phyloP scores from a whole-genome alignment of 495 filamentous ascomycete species.

The Penicillium paradoxum region DNA sequence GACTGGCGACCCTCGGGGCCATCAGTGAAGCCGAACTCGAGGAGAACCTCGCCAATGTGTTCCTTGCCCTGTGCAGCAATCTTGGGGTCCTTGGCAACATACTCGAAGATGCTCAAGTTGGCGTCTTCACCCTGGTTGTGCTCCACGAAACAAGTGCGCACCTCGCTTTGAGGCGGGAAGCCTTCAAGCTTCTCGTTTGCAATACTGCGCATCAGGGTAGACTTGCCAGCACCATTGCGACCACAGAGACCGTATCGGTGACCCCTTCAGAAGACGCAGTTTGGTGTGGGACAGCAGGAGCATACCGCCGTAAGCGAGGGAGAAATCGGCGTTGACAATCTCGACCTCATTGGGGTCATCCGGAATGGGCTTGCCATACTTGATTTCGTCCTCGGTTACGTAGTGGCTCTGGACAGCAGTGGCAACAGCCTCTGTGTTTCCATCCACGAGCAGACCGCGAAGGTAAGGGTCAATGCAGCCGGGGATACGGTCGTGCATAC shows the following conservation, averaged over 20 bases:
- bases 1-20: slow-evolving; percentile 84
- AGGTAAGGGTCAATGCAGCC: slow-evolving; percentile 68
- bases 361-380: slow-evolving; percentile 77
- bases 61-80: slow-evolving; percentile 69
- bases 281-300: slow-evolving; percentile 95
- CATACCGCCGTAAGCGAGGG: slow-evolving; percentile 97
- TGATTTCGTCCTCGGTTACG: slow-evolving; percentile 76
- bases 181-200: slow-evolving; percentile 93
- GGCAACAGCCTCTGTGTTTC: slow-evolving; percentile 55
- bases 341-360: slow-evolving; percentile 83
- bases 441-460: slow-evolving; percentile 57
- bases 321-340: slow-evolving; percentile 98
- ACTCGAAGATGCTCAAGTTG: slow-evolving; percentile 90
- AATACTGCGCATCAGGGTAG: slow-evolving; percentile 95
- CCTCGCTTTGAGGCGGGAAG: slow-evolving; percentile 84
- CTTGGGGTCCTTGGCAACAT: slow-evolving; percentile 75
- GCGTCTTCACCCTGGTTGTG: slow-evolving; percentile 98
- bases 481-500: slow-evolving; percentile 67
- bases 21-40: slow-evolving; percentile 88
- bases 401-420: slow-evolving; percentile 64
- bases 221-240: slow-evolving; percentile 96
- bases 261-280: slow-evolving; percentile 84
- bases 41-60: slow-evolving; percentile 75
- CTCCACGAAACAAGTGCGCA: slow-evolving; percentile 97
- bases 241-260: slow-evolving; percentile 96